Conservation (phyloP, 306 rosid genomes). For the Cucurbita ficifolia region DNA sequence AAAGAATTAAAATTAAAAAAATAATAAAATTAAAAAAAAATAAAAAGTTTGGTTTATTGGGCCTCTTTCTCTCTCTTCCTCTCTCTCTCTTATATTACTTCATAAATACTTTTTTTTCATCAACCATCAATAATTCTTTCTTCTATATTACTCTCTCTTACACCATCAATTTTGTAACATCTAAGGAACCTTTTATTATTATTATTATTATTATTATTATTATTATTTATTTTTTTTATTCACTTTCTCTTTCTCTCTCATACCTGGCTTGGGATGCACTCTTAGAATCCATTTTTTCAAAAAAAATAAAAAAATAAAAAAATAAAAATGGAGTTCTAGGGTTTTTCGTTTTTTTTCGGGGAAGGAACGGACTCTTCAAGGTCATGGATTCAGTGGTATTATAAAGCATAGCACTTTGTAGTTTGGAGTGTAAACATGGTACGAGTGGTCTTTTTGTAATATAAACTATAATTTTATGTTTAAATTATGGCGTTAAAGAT, state of each 20-base stretch:
- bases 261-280: constrained; percentile 5
- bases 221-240: not conserved
- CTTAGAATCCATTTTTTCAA: constrained; percentile 1
- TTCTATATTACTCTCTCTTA: not conserved
- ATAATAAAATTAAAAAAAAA: no score
- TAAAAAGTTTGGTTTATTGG: constrained; percentile 1
- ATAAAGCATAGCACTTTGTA: not conserved
- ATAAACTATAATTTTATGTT: not conserved
- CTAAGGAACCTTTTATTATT: constrained; percentile 1
- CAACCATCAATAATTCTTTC: constrained; percentile 6
- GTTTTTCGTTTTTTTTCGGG: not conserved
- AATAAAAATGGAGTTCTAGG: not conserved
- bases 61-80: not conserved
- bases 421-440: not conserved
- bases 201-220: not conserved
- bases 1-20: no score
- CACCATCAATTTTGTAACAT: not conserved
- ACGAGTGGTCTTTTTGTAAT: not conserved
- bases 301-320: no score
- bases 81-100: not conserved
- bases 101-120: constrained; percentile 1
- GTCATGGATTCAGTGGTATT: not conserved
- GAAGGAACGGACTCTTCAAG: not conserved
- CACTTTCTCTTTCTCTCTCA: not conserved
- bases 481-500: not conserved